Base-by-base conservation (phyloP, 139 green algal species). In the Trebouxia sp. region DNA sequence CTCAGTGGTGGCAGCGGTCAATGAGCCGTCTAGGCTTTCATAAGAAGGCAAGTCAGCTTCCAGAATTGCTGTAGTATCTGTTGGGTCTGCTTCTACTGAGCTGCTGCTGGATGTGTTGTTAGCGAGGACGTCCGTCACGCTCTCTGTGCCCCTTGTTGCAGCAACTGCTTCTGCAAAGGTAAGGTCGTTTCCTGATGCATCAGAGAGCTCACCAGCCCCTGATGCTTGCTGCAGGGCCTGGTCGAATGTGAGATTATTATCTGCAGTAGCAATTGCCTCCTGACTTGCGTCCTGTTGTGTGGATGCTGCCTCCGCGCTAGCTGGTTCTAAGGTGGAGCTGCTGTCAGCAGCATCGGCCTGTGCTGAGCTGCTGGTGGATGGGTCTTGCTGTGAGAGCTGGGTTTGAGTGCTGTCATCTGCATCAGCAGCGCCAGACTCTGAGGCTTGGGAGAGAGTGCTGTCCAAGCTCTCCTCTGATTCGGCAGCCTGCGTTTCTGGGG, bases 131-230 rank as follows among this genome's bases (percentile, higher is more conserved):
- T 72, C 62, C 43, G 32, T 30, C 7, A 72, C 20, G 15, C 32
- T 45, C 35, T 72, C 14, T 8, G 62, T 45, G 4, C 62, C 62
- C 14, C 10, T 43, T 20, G 32, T 72, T 39, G 62, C 62, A 72
- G 62, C 62, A 28, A 72, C 32, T 14, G 62, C 62, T 43, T 72
- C 28, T 26, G 37, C 62, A 72, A 72, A 72, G 20, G 62, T 72
- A 17, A 72, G 62, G 39, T 77, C 42, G 41, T 43, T 76, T 37
- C 38, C 28, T 26, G 32, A 45, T 9, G 8, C 12, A 35, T 72
- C 35, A 6, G 35, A 45, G n/a, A 45, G 32, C 32, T 72, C 62
- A 1, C 6, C 15, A 24, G 32, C 35, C 1, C 3, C 14, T 72
- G 62, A 32, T 43, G 62, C 37, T 10, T 72, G 62, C 10, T 32